phyloP scores from a whole-genome alignment of 2,329 filamentous ascomycete genomes.

The Harringtonia aguacate region DNA sequence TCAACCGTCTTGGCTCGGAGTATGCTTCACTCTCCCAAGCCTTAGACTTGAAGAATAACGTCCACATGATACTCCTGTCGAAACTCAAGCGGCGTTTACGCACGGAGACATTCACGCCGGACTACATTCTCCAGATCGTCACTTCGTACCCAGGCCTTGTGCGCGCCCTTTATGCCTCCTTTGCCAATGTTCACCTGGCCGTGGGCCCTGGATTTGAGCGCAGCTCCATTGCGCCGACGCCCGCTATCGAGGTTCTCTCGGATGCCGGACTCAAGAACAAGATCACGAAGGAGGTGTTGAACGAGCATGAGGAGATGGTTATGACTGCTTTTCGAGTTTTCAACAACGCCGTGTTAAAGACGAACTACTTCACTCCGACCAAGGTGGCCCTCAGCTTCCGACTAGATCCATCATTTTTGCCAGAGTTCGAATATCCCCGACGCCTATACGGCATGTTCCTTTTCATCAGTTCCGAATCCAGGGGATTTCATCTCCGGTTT shows the following conservation, averaged over 20 bases:
- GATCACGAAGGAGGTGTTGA: slow-evolving; percentile 70
- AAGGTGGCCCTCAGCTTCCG: slow-evolving; percentile 98
- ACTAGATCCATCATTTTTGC: slow-evolving; percentile 79
- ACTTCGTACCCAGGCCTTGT: slow-evolving; percentile 80
- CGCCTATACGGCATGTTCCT: slow-evolving; percentile 97
- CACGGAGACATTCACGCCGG: slow-evolving; percentile 93
- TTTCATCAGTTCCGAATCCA: slow-evolving; percentile 91
- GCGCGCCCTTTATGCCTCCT: slow-evolving; percentile 79
- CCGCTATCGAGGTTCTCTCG: slow-evolving; percentile 58
- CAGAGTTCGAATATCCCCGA: slow-evolving; percentile 84
- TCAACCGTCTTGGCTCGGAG: slow-evolving; percentile 88
- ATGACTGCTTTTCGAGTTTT: slow-evolving; percentile 95
- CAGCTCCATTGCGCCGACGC: slow-evolving; percentile 41
- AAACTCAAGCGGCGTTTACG: slow-evolving; percentile 94
- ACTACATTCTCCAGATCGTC: slow-evolving; percentile 98
- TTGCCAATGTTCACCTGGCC: slow-evolving; percentile 73
- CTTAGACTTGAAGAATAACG: slow-evolving; percentile 69
- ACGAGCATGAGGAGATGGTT: slow-evolving; percentile 96
- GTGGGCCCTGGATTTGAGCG: slow-evolving; percentile 40
- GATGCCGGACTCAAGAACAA: slow-evolving; percentile 63
- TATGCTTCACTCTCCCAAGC: slow-evolving; percentile 79
- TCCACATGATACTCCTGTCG: slow-evolving; percentile 75
- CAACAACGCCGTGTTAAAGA: slow-evolving; percentile 89
- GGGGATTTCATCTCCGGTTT: slow-evolving; percentile 96
- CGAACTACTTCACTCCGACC: slow-evolving; percentile 93